phyloP scores from a whole-genome alignment of 2,329 filamentous ascomycete genomes.

The Cytospora mali region DNA sequence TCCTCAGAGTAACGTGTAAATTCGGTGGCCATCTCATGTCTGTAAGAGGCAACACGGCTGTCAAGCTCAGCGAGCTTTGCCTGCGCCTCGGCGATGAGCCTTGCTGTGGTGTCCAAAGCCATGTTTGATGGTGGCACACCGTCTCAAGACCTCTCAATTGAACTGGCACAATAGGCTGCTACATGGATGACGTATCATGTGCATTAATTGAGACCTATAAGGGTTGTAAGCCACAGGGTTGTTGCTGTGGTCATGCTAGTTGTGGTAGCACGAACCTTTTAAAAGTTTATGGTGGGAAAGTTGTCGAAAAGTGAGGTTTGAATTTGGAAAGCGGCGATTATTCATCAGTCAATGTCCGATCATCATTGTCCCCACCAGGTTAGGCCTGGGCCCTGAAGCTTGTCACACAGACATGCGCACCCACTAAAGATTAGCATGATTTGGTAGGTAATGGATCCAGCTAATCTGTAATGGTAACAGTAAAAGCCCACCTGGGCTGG shows the following conservation, averaged over 20 bases:
- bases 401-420: background rate
- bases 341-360: background rate
- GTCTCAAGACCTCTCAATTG: constrained; percentile 6
- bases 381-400: background rate
- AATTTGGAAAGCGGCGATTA: background rate
- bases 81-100: constrained; percentile 55
- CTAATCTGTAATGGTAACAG: background rate
- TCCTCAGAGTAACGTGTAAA: constrained; percentile 58
- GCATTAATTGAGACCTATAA: constrained; percentile 3
- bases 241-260: constrained; percentile 9
- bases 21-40: constrained; percentile 58
- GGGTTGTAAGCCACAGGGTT: constrained; percentile 5
- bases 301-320: constrained; percentile 24
- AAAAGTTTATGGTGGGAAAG: constrained; percentile 10
- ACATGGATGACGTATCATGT: constrained; percentile 3
- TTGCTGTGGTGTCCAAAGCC: constrained; percentile 32
- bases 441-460: background rate
- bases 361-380: constrained; percentile 1
- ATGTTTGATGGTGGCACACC: constrained; percentile 16
- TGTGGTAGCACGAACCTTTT: constrained; percentile 14
- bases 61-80: constrained; percentile 59
- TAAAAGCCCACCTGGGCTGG: background rate
- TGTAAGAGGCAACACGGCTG: constrained; percentile 58
- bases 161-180: background rate
- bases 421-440: background rate